Evolutionary conservation across 345 rosid genomes (phyloP).

Genomic region (Nephelium lappaceum): DNA sequence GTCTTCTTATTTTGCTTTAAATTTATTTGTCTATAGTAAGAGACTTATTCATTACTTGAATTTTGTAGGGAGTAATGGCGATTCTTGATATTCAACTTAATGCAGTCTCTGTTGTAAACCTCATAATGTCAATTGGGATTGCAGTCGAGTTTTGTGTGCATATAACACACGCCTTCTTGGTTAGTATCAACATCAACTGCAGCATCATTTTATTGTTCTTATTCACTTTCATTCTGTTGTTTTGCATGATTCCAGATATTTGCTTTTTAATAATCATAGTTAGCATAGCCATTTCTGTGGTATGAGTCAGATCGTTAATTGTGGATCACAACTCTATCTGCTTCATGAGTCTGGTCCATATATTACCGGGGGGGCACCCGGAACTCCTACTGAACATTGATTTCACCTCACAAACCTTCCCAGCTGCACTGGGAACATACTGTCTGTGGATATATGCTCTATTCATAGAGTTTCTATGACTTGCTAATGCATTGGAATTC

Average conservation of each 20-base stretch:
- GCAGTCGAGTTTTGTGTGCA: constrained; percentile 96
- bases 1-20: neutral
- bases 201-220: neutral
- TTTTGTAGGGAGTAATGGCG: constrained; percentile 89
- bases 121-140: constrained; percentile 93
- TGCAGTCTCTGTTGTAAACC: constrained; percentile 94
- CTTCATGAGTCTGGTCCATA: neutral
- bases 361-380: neutral
- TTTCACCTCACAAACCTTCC: neutral
- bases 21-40: neutral
- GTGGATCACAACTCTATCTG: neutral
- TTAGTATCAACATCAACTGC: constrained; percentile 39
- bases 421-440: neutral
- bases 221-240: neutral
- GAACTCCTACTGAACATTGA: neutral
- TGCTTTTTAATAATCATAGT: neutral
- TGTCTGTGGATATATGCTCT: neutral
- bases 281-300: neutral
- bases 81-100: constrained; percentile 86
- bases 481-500: neutral
- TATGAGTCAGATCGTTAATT: neutral
- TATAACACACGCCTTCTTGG: constrained; percentile 85
- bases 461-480: neutral
- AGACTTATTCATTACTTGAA: neutral
- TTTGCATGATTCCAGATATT: neutral